phyloP scores from a whole-genome alignment of 23 red algal genomes.

The Gracilaria gracilis region DNA sequence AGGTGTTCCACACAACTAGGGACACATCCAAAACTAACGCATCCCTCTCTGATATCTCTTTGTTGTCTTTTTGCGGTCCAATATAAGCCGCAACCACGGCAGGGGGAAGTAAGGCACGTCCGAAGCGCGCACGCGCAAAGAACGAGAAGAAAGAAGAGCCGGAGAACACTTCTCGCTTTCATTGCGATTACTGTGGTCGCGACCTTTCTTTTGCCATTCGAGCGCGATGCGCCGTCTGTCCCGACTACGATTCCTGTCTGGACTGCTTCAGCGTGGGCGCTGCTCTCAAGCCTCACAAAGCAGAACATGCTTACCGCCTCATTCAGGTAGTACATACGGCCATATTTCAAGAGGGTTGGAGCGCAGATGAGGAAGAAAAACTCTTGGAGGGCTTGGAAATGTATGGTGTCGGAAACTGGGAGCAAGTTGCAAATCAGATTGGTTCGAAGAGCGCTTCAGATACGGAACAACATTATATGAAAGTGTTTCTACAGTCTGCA shows the following conservation, averaged over 20 bases:
- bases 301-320: conserved; percentile 83
- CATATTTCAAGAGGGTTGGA: conserved; percentile 82
- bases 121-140: conserved; percentile 78
- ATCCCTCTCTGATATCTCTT: too few species aligned
- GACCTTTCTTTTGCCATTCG: conserved; percentile 88
- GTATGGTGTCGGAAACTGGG: conserved; percentile 97
- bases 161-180: conserved; percentile 76
- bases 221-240: conserved; percentile 93
- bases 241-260: conserved; percentile 96
- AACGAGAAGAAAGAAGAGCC: conserved; percentile 69
- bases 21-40: too few species aligned
- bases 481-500: conserved; percentile 67
- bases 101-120: conserved; percentile 40
- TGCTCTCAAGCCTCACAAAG: conserved; percentile 72
- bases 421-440: conserved; percentile 86
- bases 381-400: conserved; percentile 91
- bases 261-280: conserved; percentile 98
- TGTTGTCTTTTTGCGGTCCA: too few species aligned
- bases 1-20: too few species aligned
- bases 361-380: conserved; percentile 94
- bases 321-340: conserved; percentile 70
- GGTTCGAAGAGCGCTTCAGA: conserved; percentile 70
- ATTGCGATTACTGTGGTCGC: conserved; percentile 95
- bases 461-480: conserved; percentile 81
- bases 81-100: background rate